phyloP scores from a whole-genome alignment of 2,329 filamentous ascomycete genomes.

The Colletotrichum tanaceti region DNA sequence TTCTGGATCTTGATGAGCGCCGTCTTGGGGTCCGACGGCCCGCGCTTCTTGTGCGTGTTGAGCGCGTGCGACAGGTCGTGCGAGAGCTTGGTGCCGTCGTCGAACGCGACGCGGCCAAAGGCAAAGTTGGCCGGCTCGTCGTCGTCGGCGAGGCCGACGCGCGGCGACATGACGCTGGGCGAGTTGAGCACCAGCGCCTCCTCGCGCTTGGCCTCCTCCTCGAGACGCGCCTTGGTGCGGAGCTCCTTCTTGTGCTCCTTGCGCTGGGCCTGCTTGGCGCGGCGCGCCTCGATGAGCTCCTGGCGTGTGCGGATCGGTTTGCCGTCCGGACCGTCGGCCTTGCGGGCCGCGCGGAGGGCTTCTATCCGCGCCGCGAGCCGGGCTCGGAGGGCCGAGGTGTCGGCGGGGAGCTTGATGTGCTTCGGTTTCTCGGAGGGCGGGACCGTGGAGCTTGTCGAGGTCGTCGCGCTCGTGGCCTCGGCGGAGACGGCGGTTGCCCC shows the following conservation, averaged over 20 bases:
- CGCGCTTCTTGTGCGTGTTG: conserved; percentile 73
- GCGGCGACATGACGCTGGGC: conserved; percentile 68
- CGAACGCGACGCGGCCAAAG: conserved; percentile 92
- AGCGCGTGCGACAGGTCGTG: conserved; percentile 74
- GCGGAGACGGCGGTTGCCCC: conserved; percentile 54
- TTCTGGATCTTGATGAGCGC: conserved; percentile 88
- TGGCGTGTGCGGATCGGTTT: conserved; percentile 86
- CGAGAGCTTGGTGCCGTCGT: conserved; percentile 84
- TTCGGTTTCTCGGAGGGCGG: conserved; percentile 72
- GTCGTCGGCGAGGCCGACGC: conserved; percentile 55
- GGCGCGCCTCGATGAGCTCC: conserved; percentile 89
- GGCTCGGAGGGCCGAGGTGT: conserved; percentile 79
- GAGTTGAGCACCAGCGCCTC: conserved; percentile 73
- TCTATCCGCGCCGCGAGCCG: conserved; percentile 87
- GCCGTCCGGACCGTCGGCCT: conserved; percentile 86
- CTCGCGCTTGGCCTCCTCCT: conserved; percentile 77
- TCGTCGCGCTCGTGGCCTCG: conserved; percentile 68
- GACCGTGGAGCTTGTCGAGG: conserved; percentile 76
- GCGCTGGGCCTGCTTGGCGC: conserved; percentile 86
- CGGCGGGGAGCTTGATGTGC: conserved; percentile 74
- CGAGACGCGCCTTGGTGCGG: conserved; percentile 79
- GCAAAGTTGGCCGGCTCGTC: conserved; percentile 73
- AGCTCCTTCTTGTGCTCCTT: conserved; percentile 91
- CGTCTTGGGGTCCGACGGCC: conserved; percentile 85
- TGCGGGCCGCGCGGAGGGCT: conserved; percentile 83